Base-by-base conservation (phyloP, 257 asterid species). In the Solanum sitiens region DNA sequence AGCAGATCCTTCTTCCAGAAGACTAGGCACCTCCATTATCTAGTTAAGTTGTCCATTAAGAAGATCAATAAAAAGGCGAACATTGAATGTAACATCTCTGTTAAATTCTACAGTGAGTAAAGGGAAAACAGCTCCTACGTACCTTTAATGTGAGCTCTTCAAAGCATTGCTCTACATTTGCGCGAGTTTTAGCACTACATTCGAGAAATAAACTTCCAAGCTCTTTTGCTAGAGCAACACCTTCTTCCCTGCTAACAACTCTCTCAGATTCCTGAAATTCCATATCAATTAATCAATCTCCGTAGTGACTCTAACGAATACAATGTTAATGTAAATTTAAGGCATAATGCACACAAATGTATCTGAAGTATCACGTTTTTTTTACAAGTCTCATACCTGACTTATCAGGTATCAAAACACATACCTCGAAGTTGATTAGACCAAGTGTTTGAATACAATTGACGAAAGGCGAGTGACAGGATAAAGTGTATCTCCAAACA, bases 11-110 rank as follows among this genome's bases (percentile, higher is more conserved):
- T 95, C 98, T 92, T 95, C 98, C 71, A 95, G 91, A 85, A 94
- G 94, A 83, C 97, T 92, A 12, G 99, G 99, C 88, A 94, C 94
- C 94, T 95, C 96, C 98, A 95, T 94, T 85, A 96, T 94, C 98
- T 96, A 96, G 59, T 15, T 27, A 40, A 79, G 61, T 76, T 16
- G 8, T 72, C 25, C 75, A 32, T 56, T 56, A 20, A 56, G n/a
- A 56, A 56, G 65, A 56, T 56, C 30, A 73, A 32, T 71, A 32
- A 39, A 4, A 74, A 74, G 83, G n/a, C 11, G n/a, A 76, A 76
- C 7, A 68, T 11, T 74, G 82, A 39, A 11, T 74, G 16, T 74
- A 73, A 33, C 25, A 33, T 73, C 80, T 73, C 80, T 35, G 1
- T 73, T 73, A 50, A 20, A 35, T 35, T 42, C 12, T 23, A 75